Evolutionary conservation across 306 rosid genomes (phyloP), one percentile per base, ranked within the genome.

Genomic region (Lablab purpureus): DNA sequence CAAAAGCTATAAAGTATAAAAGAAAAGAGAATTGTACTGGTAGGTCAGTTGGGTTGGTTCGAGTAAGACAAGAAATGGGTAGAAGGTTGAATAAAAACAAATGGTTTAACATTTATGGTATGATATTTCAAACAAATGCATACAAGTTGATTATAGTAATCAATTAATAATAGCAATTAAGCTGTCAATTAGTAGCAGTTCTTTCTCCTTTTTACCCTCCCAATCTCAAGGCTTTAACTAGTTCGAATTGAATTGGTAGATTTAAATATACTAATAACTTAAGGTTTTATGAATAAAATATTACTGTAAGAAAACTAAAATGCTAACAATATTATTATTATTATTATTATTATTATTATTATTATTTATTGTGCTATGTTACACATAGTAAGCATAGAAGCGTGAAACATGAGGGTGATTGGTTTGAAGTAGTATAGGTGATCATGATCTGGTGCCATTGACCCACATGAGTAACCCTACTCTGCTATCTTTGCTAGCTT

Each of bases 381-480:
- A 18, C 41, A 18, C 41, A 2, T 10, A 11, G 2, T 30, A n/a
- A 40, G 11, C 15, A n/a, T 52, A 10, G 14, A 19, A 30, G 79
- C n/a, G 79, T 63, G 75, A 71, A 69, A 65, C 75, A 60, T 82
- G 77, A 18, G 85, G 80, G 41, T 68, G 76, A 71, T 52, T 71
- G 64, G 68, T 40, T 54, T 71, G 56, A 71, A 71, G n/a, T 5
- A 4, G 40, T 64, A 45, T 52, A 13, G 30, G 17, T 30, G 76
- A 52, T 83, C 70, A 77, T 72, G 80, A 52, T 77, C 72, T 71
- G 76, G 73, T 45, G 15, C 50, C 66, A 72, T 46, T 83, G 87
- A 79, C 84, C 86, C 84, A 80, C 84, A 74, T 30, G 46, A 66
- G 36, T 27, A 34, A 74, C 62, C 63, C 62, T 73, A 43, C 65